phyloP scores from a whole-genome alignment of 2,329 filamentous ascomycete genomes.

The Pezicula neosporulosa region DNA sequence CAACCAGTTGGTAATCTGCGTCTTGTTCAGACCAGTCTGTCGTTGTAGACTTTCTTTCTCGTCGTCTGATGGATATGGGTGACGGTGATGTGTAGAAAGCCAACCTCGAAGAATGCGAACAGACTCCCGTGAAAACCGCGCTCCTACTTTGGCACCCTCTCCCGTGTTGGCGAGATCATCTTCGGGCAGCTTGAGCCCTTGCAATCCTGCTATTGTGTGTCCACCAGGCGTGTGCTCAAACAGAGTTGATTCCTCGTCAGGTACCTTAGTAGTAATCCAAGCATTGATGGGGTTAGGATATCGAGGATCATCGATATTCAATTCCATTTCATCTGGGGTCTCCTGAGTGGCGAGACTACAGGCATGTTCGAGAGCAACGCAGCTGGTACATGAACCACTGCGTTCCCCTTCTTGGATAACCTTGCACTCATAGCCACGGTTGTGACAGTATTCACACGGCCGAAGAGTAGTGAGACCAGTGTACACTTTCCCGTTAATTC shows the following conservation, averaged over 20 bases:
- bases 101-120: constrained; percentile 80
- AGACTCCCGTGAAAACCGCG: constrained; percentile 76
- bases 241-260: neutral
- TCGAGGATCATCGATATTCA: constrained; percentile 10
- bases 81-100: constrained; percentile 74
- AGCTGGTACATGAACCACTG: constrained; percentile 16
- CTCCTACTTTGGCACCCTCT: constrained; percentile 57
- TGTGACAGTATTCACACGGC: constrained; percentile 19
- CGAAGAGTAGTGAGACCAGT: neutral
- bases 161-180: constrained; percentile 51
- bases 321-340: constrained; percentile 5
- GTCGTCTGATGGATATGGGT: constrained; percentile 85
- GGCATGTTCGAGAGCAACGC: constrained; percentile 11
- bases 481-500: neutral
- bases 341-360: constrained; percentile 13
- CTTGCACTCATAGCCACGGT: constrained; percentile 15
- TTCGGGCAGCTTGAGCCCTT: constrained; percentile 40
- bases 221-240: constrained; percentile 9
- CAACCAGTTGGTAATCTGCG: constrained; percentile 88
- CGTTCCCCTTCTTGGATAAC: constrained; percentile 9
- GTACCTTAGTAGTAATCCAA: constrained; percentile 1
- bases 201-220: constrained; percentile 14
- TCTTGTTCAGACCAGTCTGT: constrained; percentile 76
- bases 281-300: neutral
- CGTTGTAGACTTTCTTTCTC: constrained; percentile 78